Conservation (phyloP, 805 yeast genomes). For the Cyberlindnera maritima region DNA sequence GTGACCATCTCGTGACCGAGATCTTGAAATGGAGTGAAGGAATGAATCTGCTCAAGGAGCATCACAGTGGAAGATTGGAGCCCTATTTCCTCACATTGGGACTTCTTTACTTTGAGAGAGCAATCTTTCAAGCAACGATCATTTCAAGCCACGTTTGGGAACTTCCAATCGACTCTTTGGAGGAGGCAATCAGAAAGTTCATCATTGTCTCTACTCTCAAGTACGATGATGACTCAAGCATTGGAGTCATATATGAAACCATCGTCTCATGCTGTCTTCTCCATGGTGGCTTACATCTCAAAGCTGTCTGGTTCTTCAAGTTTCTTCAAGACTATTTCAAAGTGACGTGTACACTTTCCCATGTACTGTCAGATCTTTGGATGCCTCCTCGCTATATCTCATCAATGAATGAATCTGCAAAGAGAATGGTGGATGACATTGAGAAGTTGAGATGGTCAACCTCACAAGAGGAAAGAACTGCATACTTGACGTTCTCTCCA, state of each 20-base stretch:
- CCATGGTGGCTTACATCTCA: conserved; percentile 43
- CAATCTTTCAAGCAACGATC: not conserved
- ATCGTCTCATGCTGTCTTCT: conserved; percentile 42
- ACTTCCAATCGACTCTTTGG: conserved; percentile 2
- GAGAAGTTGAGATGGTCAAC: conserved; percentile 4
- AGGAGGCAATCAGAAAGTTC: conserved; percentile 17
- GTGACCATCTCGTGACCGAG: conserved; percentile 4
- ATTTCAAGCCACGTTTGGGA: not conserved
- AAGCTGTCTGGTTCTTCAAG: conserved; percentile 41
- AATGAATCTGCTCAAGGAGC: conserved; percentile 3
- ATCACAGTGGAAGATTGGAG: conserved; percentile 10
- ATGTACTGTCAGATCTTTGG: not conserved
- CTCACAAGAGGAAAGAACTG: not conserved
- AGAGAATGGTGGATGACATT: not conserved
- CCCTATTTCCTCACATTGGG: conserved; percentile 15
- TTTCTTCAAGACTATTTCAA: conserved; percentile 32
- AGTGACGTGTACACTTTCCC: not conserved
- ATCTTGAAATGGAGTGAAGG: conserved; percentile 9
- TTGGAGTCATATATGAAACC: conserved; percentile 35
- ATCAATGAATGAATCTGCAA: conserved; percentile 3
- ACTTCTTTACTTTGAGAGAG: conserved; percentile 11
- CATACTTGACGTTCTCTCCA: not conserved
- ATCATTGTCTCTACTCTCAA: conserved; percentile 16
- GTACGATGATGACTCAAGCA: conserved; percentile 37
- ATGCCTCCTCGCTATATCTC: not conserved